A percentile compares a stretch with the other conserved stretches of the same genome.
These are phyloP conservation scores for Dittrichia graveolens DNA, from an alignment of 129 eudicot genomes.

Conservation along the genomic window DNA sequence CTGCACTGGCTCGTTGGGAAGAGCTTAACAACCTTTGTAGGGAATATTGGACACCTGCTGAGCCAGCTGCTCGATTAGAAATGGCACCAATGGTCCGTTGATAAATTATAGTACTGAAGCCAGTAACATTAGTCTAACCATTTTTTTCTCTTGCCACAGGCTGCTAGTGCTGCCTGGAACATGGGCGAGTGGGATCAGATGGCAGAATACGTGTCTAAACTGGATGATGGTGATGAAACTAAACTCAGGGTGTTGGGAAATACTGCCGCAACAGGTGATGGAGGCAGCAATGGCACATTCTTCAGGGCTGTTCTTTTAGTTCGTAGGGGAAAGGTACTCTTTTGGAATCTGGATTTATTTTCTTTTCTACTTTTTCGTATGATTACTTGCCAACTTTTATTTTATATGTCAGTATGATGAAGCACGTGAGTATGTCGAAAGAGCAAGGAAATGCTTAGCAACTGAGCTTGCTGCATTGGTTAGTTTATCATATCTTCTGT, in stretches of 20 bases:
- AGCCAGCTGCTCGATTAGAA: slow-evolving; percentile 93
- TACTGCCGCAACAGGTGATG: slow-evolving; percentile 91
- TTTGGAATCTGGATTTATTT: slow-evolving; percentile 12
- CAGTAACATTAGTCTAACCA: slow-evolving; percentile 17
- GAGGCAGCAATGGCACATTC: slow-evolving; percentile 94
- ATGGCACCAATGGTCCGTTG: slow-evolving; percentile 96
- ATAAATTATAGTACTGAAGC: slow-evolving; percentile 6
- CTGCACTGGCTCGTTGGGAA: slow-evolving; percentile 98
- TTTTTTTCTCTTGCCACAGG: slow-evolving; percentile 43
- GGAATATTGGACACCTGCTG: slow-evolving; percentile 98
- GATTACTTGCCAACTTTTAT: slow-evolving; percentile 8
- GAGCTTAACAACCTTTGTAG: slow-evolving; percentile 92
- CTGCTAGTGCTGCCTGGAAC: slow-evolving; percentile 99
- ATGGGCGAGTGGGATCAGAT: slow-evolving; percentile 99
- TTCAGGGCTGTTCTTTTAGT: slow-evolving; percentile 89
- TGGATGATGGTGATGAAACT: slow-evolving; percentile 98
- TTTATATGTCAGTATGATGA: slow-evolving; percentile 70
- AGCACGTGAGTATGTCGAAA: slow-evolving; percentile 94
- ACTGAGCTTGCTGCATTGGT: slow-evolving; percentile 99
- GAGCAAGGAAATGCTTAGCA: slow-evolving; percentile 96
- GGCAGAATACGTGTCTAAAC: slow-evolving; percentile 90
- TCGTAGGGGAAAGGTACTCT: slow-evolving; percentile 80
- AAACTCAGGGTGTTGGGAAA: slow-evolving; percentile 80
- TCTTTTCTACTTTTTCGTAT: slow-evolving; percentile 7
- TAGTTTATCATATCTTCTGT: slow-evolving; percentile 28